Conservation (phyloP, 176 grass and related monocot genomes). For the Oryza punctata region DNA sequence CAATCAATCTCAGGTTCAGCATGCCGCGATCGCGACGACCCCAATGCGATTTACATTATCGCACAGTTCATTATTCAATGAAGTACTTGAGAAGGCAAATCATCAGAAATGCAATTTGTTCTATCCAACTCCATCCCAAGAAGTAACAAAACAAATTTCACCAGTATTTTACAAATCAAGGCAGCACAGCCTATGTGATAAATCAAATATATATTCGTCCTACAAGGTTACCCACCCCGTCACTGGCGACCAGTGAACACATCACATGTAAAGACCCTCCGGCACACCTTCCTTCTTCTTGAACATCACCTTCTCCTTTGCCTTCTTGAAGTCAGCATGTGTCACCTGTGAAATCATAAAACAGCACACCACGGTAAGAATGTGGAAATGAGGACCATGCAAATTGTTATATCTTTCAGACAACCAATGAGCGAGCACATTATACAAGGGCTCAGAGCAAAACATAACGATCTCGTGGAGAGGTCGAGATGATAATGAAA, state of each 20-base stretch:
- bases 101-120: conserved; percentile 8
- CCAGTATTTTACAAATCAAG: conserved; percentile 17
- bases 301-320: conserved; percentile 99
- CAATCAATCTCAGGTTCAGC: neutral
- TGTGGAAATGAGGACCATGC: neutral
- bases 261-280: conserved; percentile 95
- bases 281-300: conserved; percentile 99
- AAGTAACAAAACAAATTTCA: conserved; percentile 1
- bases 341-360: conserved; percentile 59
- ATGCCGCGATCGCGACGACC: neutral
- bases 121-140: neutral
- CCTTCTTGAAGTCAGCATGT: conserved; percentile 88
- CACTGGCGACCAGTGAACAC: neutral
- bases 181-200: conserved; percentile 16
- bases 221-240: neutral
- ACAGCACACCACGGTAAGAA: neutral
- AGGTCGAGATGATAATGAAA: neutral
- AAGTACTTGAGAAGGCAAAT: neutral
- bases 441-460: neutral
- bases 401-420: neutral
- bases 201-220: conserved; percentile 7
- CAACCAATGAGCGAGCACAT: neutral
- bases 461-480: neutral
- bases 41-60: neutral
- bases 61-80: neutral